These are phyloP conservation scores for Cryptosporidium ubiquitum DNA, from an alignment of 169 alveolate species.

Conservation along the genomic window DNA sequence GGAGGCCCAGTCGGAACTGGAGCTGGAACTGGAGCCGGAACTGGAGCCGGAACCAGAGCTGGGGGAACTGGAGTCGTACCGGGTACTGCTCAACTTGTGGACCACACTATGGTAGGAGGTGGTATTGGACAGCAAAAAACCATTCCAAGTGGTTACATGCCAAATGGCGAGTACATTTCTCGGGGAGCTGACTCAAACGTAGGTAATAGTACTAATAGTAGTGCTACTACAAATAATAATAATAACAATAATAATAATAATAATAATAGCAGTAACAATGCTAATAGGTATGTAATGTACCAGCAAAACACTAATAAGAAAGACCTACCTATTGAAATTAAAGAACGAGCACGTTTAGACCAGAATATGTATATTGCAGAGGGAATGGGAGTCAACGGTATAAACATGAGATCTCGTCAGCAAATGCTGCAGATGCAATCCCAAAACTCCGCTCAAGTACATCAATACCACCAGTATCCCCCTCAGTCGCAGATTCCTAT, in stretches of 20 bases:
- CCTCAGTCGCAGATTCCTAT: not conserved
- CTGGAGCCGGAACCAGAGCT: not conserved
- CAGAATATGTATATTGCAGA: not conserved
- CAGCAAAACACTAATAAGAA: not conserved
- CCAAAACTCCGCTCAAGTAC: not conserved
- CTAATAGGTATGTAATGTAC: not conserved
- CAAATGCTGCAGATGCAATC: not conserved
- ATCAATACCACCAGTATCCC: not conserved
- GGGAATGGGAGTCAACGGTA: not conserved
- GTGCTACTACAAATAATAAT: not conserved
- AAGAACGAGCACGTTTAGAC: not conserved
- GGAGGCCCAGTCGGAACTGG: not conserved
- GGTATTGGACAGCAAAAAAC: not conserved
- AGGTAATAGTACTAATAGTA: not conserved
- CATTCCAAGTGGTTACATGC: not conserved
- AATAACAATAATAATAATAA: not conserved
- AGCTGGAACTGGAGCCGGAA: not conserved
- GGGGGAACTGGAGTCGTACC: not conserved
- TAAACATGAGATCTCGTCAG: slow-evolving; percentile 1
- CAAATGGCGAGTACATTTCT: not conserved
- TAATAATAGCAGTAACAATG: not conserved
- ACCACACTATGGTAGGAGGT: not conserved
- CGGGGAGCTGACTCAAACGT: not conserved
- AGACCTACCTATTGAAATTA: not conserved
- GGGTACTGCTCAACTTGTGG: not conserved